phyloP scores from a whole-genome alignment of 2,329 filamentous ascomycete species.

The Claviceps sp. region DNA sequence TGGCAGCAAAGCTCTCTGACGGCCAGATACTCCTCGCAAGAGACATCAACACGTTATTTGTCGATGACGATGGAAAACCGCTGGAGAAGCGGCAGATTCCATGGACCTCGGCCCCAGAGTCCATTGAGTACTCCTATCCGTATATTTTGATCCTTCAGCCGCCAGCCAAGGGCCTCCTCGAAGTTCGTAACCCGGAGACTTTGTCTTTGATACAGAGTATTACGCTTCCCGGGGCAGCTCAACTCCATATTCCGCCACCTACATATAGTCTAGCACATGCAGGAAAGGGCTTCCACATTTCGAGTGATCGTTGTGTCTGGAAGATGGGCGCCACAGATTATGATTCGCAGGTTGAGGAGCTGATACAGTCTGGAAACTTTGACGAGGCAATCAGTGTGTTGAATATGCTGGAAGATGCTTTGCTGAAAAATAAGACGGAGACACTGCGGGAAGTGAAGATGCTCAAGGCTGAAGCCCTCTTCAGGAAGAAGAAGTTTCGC shows the following conservation, averaged over 20 bases:
- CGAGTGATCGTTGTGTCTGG: constrained; percentile 86
- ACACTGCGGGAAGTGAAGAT: constrained; percentile 79
- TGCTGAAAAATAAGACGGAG: constrained; percentile 69
- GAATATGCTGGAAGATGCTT: constrained; percentile 79
- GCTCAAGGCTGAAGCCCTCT: constrained; percentile 76
- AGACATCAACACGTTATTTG: constrained; percentile 90
- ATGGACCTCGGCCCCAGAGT: constrained; percentile 78
- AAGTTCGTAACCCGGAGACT: constrained; percentile 87
- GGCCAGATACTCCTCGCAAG: constrained; percentile 89
- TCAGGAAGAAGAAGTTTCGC: constrained; percentile 68
- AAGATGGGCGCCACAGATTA: constrained; percentile 91
- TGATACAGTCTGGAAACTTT: constrained; percentile 59
- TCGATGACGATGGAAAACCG: constrained; percentile 69
- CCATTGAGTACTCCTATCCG: constrained; percentile 91
- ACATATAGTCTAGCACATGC: constrained; percentile 91
- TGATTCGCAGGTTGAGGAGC: constrained; percentile 72
- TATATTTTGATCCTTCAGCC: constrained; percentile 82
- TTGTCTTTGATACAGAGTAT: constrained; percentile 82
- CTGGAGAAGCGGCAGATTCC: constrained; percentile 80
- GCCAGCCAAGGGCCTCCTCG: constrained; percentile 68
- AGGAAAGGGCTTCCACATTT: constrained; percentile 88
- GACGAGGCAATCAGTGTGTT: constrained; percentile 90
- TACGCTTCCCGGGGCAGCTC: constrained; percentile 63
- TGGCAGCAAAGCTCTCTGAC: constrained; percentile 70
- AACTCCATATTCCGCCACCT: constrained; percentile 83